Conservation (phyloP, 306 rosid species). For the Quercus suber region DNA sequence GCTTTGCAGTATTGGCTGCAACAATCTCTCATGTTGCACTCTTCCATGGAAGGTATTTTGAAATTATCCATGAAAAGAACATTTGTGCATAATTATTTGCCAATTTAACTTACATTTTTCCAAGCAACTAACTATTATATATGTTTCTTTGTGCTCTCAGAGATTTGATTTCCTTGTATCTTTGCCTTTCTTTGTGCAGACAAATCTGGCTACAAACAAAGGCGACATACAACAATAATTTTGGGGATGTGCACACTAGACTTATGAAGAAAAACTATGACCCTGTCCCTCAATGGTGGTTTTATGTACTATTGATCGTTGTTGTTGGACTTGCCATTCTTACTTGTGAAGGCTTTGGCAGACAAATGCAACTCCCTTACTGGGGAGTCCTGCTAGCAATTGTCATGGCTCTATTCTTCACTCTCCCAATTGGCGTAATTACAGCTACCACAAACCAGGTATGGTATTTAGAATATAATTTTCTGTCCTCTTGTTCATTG, state of each 20-base stretch:
- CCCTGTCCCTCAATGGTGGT: constrained; percentile 83
- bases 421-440: constrained; percentile 71
- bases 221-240: constrained; percentile 8
- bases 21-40: constrained; percentile 75
- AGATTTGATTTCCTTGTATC: not conserved
- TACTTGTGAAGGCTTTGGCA: constrained; percentile 62
- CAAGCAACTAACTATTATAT: not conserved
- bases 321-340: constrained; percentile 39
- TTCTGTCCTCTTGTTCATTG: not conserved
- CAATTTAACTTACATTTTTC: not conserved
- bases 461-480: not conserved
- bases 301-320: constrained; percentile 28
- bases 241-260: constrained; percentile 66
- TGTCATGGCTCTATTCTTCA: constrained; percentile 55
- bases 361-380: constrained; percentile 83
- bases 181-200: constrained; percentile 25
- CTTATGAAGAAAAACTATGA: constrained; percentile 71
- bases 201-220: constrained; percentile 37
- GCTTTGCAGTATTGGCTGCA: constrained; percentile 62
- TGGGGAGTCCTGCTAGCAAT: constrained; percentile 71
- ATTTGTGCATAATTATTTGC: not conserved
- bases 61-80: not conserved
- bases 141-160: not conserved
- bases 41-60: constrained; percentile 75
- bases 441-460: constrained; percentile 81